Conservation (phyloP, 495 filamentous ascomycete species). For the Trichocladium antarcticum region DNA sequence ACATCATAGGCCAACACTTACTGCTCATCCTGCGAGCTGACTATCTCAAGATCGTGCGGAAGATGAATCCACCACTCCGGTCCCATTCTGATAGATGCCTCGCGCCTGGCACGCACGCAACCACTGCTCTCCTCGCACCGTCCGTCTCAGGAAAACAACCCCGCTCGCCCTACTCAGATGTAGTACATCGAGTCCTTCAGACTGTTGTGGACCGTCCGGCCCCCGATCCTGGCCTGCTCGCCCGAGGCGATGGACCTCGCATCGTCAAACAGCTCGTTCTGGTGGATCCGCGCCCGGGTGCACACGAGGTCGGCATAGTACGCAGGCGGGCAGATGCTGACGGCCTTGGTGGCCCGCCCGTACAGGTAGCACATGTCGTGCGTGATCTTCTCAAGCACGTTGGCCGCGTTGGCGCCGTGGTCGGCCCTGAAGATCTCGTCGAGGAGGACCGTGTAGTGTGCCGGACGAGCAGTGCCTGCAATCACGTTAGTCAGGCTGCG, state of each 20-base stretch:
- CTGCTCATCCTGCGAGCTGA: too few species aligned
- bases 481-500: constrained; percentile 5
- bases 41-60: too few species aligned
- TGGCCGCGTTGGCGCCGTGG: constrained; percentile 37
- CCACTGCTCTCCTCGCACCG: too few species aligned
- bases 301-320: constrained; percentile 76
- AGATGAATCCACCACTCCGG: too few species aligned
- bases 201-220: constrained; percentile 34
- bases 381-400: constrained; percentile 53
- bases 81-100: too few species aligned
- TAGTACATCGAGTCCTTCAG: constrained; percentile 66
- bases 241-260: background rate
- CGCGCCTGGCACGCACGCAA: too few species aligned
- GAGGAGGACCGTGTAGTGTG: constrained; percentile 65
- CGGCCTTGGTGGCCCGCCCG: constrained; percentile 68
- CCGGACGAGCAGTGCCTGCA: constrained; percentile 61
- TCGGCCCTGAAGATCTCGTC: constrained; percentile 56
- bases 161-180: constrained; percentile 35
- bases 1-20: too few species aligned
- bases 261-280: constrained; percentile 47
- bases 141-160: background rate
- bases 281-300: constrained; percentile 55
- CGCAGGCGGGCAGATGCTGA: constrained; percentile 68
- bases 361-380: constrained; percentile 71
- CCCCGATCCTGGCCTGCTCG: background rate